Evolutionary conservation across 2,329 filamentous ascomycete genomes (phyloP).

Genomic region (Xylariaceae sp.): DNA sequence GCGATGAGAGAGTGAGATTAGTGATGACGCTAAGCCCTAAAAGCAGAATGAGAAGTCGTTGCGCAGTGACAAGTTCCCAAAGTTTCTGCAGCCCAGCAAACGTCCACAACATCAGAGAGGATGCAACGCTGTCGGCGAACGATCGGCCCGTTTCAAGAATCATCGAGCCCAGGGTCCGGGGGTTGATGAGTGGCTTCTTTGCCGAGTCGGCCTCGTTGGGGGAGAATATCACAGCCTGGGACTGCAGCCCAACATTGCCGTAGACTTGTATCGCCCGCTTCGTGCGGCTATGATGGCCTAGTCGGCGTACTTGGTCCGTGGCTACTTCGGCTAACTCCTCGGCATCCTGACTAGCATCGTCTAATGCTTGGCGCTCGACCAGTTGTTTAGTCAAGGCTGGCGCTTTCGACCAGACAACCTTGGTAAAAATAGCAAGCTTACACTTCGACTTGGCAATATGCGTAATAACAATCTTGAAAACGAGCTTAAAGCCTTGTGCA

Average conservation of each 20-base stretch:
- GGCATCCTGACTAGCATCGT: conserved; percentile 68
- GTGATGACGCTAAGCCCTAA: conserved; percentile 64
- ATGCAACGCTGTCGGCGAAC: conserved; percentile 68
- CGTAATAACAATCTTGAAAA: conserved; percentile 90
- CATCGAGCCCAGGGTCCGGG: conserved; percentile 62
- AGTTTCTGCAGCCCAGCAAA: conserved; percentile 62
- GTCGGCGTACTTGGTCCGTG: conserved; percentile 70
- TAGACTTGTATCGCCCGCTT: conserved; percentile 77
- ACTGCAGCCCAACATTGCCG: conserved; percentile 67
- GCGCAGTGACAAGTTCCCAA: conserved; percentile 65
- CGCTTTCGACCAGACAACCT: conserved; percentile 77
- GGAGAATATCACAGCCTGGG: conserved; percentile 58
- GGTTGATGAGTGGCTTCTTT: conserved; percentile 57
- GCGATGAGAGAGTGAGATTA: conserved; percentile 72
- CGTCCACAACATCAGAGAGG: conserved; percentile 72
- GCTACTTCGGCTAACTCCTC: conserved; percentile 71
- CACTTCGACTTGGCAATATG: conserved; percentile 88
- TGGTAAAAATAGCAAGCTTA: conserved; percentile 83
- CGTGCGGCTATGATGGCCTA: conserved; percentile 69
- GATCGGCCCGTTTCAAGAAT: conserved; percentile 69
- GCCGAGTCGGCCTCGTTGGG: conserved; percentile 45
- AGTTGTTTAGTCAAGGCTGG: conserved; percentile 58
- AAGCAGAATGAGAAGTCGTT: conserved; percentile 68
- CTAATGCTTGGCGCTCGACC: conserved; percentile 67
- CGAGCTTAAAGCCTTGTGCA: conserved; percentile 70